Percentiles rank a stretch among this genome's conserved stretches.
Conservation (phyloP, 2,329 filamentous ascomycete genomes). For the Monosporascus sp. region DNA sequence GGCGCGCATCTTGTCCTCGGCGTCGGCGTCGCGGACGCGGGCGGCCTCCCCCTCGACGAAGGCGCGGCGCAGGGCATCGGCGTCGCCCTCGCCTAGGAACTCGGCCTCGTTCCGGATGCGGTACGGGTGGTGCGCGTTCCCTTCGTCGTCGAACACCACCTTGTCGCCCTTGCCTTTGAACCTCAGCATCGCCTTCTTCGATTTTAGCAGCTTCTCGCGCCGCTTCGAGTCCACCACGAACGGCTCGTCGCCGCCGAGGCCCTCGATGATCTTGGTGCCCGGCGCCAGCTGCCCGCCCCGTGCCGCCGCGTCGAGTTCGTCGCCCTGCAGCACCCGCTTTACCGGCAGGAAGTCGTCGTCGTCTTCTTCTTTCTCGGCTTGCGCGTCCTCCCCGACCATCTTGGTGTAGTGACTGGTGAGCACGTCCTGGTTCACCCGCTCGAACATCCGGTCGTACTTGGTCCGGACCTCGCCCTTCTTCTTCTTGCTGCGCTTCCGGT, state of each 20-base stretch:
- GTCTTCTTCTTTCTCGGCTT: conserved; percentile 40
- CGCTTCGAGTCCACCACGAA: conserved; percentile 90
- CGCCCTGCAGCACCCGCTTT: conserved; percentile 77
- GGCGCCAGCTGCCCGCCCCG: conserved; percentile 37
- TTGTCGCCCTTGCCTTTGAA: conserved; percentile 83
- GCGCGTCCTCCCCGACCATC: conserved; percentile 60
- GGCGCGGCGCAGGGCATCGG: conserved; percentile 67
- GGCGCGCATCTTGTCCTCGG: conserved; percentile 74
- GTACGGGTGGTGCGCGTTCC: conserved; percentile 77
- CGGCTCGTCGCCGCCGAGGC: conserved; percentile 64
- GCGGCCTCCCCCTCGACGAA: conserved; percentile 75
- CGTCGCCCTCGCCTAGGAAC: conserved; percentile 70
- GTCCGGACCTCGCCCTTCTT: conserved; percentile 74
- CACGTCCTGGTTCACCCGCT: conserved; percentile 91
- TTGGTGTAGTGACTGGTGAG: conserved; percentile 91
- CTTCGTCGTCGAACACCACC: conserved; percentile 88
- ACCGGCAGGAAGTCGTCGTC: conserved; percentile 82
- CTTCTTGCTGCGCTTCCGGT: conserved; percentile 37
- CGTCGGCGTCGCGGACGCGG: conserved; percentile 68
- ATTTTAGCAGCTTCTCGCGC: conserved; percentile 88
- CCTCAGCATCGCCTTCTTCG: conserved; percentile 90
- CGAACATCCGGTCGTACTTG: conserved; percentile 98
- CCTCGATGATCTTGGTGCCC: conserved; percentile 55
- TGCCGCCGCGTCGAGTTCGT: conserved; percentile 50
- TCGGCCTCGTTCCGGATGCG: conserved; percentile 80